Evolutionary conservation across 805 yeast genomes (phyloP).

Genomic region (Scheffersomyces amazonensis): DNA sequence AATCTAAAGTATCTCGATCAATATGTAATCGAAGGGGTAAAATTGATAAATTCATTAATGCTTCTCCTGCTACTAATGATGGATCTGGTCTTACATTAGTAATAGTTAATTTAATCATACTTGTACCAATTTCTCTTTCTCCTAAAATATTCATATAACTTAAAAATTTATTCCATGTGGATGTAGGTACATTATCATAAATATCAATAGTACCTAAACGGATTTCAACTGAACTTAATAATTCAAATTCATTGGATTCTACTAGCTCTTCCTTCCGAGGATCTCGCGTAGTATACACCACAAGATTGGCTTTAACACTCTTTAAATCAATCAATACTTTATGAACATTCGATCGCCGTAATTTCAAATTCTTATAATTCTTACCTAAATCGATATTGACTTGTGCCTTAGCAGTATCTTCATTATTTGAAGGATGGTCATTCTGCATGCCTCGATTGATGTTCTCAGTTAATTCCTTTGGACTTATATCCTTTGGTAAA

Average conservation of each 20-base stretch:
- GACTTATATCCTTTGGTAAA: slow-evolving; percentile 46
- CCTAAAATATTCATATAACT: slow-evolving; percentile 69
- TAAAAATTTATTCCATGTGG: slow-evolving; percentile 86
- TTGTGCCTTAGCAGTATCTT: slow-evolving; percentile 8
- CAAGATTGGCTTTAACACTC: slow-evolving; percentile 49
- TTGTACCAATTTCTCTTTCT: slow-evolving; percentile 64
- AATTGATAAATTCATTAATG: slow-evolving; percentile 49
- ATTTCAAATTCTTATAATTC: slow-evolving; percentile 43
- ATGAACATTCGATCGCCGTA: slow-evolving; percentile 63
- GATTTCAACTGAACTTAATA: slow-evolving; percentile 49
- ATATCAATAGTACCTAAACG: slow-evolving; percentile 55
- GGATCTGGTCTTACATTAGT: slow-evolving; percentile 65
- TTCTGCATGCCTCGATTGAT: slow-evolving; percentile 47
- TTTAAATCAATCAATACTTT: slow-evolving; percentile 57
- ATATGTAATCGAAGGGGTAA: slow-evolving; percentile 80
- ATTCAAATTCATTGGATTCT: slow-evolving; percentile 33
- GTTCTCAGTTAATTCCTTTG: slow-evolving; percentile 43
- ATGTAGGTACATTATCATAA: slow-evolving; percentile 75
- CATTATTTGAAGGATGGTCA: slow-evolving; percentile 13
- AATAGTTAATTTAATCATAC: slow-evolving; percentile 55
- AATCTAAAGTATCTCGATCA: slow-evolving; percentile 92
- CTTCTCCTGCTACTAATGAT: slow-evolving; percentile 65
- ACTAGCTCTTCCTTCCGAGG: slow-evolving; percentile 38
- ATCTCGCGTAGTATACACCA: slow-evolving; percentile 45
- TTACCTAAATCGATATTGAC: slow-evolving; percentile 30